Evolutionary conservation across 768 basidiomycete species (phyloP), one percentile per base, ranked within the genome.

Genomic region (Lactarius sanguifluus): DNA sequence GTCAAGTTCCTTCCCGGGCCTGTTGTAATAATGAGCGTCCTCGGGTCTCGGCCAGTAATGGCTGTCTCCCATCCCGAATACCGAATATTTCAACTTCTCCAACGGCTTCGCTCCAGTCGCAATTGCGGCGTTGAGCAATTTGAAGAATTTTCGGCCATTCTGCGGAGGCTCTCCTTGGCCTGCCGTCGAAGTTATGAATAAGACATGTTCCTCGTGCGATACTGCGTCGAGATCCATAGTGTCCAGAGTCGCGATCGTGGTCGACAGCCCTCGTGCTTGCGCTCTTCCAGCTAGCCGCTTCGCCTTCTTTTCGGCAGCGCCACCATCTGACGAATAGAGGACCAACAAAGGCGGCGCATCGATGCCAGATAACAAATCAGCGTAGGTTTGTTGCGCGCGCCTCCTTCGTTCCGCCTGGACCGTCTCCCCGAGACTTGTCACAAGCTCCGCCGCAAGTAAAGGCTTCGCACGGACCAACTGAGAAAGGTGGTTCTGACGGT

Each of bases 41-140:
- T 98, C 95, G 20, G 91, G 84, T 50, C 97, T 86, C 10, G 97
- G 97, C 97, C 97, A 99, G 80, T 99, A 99, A 78, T 97, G 96
- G 75, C 91, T 96, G 77, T 99, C 97, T 67, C 97, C 97, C 87
- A 99, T 90, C 57, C 82, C 96, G 71, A 98, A 97, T 54, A 98
- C 94, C 61, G 89, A 78, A 76, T 85, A 92, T 73, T 85, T 88
- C 66, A 94, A 79, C 68, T 87, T 88, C 61, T 79, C 68, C 52
- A 94, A 80, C 6, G 83, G 79, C 62, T 78, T 81, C 60, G 89
- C 88, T 23, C 85, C 85, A n/a, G 80, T 80, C 12, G 80, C 77
- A 2, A 80, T 75, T 8, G 86, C 84, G 9, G 87, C 88, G 70
- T 91, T 90, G 71, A 97, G 72, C 5, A 91, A 82, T 79, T 96